phyloP scores from a whole-genome alignment of 2,329 filamentous ascomycete genomes.

The Raffaelea albimanens region DNA sequence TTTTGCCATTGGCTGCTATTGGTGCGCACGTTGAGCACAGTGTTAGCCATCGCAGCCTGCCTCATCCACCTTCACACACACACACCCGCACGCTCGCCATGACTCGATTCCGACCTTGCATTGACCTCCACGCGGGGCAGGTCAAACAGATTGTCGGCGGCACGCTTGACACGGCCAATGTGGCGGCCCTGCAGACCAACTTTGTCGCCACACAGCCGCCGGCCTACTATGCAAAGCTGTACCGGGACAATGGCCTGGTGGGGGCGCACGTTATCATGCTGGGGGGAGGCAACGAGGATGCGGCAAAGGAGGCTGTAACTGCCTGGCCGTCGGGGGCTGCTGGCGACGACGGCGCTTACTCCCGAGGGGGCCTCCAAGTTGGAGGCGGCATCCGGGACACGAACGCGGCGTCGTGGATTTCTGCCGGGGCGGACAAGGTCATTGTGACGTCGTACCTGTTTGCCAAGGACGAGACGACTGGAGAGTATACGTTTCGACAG shows the following conservation, averaged over 20 bases:
- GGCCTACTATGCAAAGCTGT: conserved; percentile 71
- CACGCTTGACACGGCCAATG: conserved; percentile 60
- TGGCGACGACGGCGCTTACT: no score
- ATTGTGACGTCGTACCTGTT: conserved; percentile 97
- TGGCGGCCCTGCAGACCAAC: conserved; percentile 71
- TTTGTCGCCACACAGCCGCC: conserved; percentile 80
- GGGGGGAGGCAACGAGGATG: conserved; percentile 61
- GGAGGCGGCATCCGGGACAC: conserved; percentile 85
- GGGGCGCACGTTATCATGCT: conserved; percentile 97
- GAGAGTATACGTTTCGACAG: conserved; percentile 58
- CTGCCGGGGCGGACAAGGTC: conserved; percentile 82
- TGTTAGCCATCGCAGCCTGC: no score
- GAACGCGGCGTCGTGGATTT: conserved; percentile 82
- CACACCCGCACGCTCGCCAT: no score
- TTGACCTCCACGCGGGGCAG: conserved; percentile 92
- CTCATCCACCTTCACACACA: background rate
- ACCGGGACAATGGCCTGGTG: conserved; percentile 61
- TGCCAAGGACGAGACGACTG: conserved; percentile 37
- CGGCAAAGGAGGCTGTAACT: conserved; percentile 64
- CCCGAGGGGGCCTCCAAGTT: conserved; percentile 72
- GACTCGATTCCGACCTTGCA: conserved; percentile 93
- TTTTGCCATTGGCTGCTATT: no score
- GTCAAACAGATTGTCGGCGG: conserved; percentile 99
- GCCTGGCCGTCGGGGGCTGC: no score
- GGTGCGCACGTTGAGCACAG: no score